A percentile compares a stretch with the other conserved stretches of the same genome.
phyloP scores from a whole-genome alignment of 2,329 filamentous ascomycete genomes.

The Claviceps sorghi region DNA sequence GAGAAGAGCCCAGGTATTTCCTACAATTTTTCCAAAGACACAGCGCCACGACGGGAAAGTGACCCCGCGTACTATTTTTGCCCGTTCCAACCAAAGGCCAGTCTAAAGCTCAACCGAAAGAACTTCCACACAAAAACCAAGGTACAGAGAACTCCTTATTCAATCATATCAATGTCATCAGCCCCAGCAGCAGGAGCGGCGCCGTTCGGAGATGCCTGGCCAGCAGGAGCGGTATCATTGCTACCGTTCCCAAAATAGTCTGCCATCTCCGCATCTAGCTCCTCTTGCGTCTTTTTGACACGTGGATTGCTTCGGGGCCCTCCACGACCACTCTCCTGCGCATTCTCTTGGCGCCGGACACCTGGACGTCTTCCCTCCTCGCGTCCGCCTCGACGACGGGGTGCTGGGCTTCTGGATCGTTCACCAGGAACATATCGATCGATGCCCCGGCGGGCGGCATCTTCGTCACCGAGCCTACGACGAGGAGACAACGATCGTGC shows the following conservation, averaged over 20 bases:
- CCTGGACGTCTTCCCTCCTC: slow-evolving; percentile 39
- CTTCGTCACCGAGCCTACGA: slow-evolving; percentile 34
- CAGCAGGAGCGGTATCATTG: slow-evolving; percentile 17
- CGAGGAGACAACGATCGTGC: slow-evolving; percentile 48
- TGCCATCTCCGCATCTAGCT: slow-evolving; percentile 92
- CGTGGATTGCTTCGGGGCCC: slow-evolving; percentile 33
- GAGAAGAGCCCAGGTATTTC: background rate
- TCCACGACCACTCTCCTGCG: slow-evolving; percentile 22
- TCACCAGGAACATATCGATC: slow-evolving; percentile 65
- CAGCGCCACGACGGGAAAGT: background rate
- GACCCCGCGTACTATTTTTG: background rate
- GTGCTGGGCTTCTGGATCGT: slow-evolving; percentile 44
- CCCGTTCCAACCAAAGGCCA: background rate
- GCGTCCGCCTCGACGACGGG: slow-evolving; percentile 35
- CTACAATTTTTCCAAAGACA: background rate
- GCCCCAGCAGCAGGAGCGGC: slow-evolving; percentile 18
- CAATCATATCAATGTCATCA: slow-evolving; percentile 60
- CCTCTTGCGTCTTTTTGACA: slow-evolving; percentile 74
- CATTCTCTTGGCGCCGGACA: slow-evolving; percentile 21
- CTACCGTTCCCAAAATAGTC: slow-evolving; percentile 61
- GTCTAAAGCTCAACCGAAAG: background rate
- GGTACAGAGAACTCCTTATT: slow-evolving; percentile 22
- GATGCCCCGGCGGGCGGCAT: slow-evolving; percentile 50
- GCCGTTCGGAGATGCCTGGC: slow-evolving; percentile 15
- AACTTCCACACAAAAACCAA: background rate